phyloP scores from a whole-genome alignment of 768 basidiomycete genomes.

The Russula lepida region DNA sequence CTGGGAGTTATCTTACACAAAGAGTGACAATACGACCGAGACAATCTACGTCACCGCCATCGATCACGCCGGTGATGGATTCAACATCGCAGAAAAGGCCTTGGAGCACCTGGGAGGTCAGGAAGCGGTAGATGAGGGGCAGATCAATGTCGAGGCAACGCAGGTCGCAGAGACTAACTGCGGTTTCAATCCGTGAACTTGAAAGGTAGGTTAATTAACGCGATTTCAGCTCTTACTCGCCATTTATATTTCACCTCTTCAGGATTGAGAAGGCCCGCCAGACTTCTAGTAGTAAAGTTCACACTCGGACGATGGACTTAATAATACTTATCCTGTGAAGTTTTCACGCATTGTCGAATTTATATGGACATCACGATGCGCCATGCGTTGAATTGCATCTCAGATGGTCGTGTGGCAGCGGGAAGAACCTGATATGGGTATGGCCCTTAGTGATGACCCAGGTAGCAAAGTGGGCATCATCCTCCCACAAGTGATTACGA shows the following conservation, averaged over 20 bases:
- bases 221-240: background rate
- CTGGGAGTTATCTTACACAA: background rate
- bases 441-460: constrained; percentile 26
- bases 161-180: background rate
- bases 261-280: background rate
- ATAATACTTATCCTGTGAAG: background rate
- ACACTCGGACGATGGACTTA: no score
- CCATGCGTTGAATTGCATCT: background rate
- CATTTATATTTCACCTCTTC: background rate
- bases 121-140: background rate
- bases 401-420: constrained; percentile 90
- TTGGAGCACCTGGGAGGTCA: background rate
- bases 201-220: background rate
- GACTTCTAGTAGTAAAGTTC: background rate
- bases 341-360: background rate
- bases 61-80: background rate
- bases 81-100: background rate
- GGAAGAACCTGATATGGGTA: constrained; percentile 42
- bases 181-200: background rate
- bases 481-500: constrained; percentile 90
- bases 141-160: background rate
- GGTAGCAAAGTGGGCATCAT: constrained; percentile 78
- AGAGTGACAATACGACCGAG: background rate
- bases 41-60: background rate
- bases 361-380: background rate